Base-by-base conservation (phyloP, 805 yeast genomes). In the Myxozyma neotropica region DNA sequence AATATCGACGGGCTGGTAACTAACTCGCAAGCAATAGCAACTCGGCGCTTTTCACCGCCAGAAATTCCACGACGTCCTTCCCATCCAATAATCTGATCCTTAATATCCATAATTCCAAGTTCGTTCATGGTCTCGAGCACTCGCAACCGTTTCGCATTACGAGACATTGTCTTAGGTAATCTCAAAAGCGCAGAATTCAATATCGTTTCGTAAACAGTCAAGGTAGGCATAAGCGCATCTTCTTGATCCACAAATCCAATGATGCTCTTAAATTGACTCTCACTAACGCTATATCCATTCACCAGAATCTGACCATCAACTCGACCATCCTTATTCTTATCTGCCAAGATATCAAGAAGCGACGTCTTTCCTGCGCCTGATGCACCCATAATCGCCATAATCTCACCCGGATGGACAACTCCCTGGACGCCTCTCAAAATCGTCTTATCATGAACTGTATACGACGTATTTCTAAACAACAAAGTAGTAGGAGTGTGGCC, bases 331-430 rank as follows among this genome's bases (percentile, higher is more conserved):
- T 93, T 94, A 70, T 85, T 82, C 71, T 93, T 94, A 48, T 86
- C 88, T 0, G 98, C 98, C 57, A 94, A 76, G 59, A 94, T 91
- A 70, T 94, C 99, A 53, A 94, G 76, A 44, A 94, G 75, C 0
- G 99, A 93, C 0, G 99, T 93, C 71, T 94, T 94, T 53, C 99
- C 99, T 13, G 99, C 98, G 51, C 99, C 99, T 0, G 97, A 92
- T 1, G 97, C 97, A 45, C 99, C 99, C 96, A 94, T 89, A 43
- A 94, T 90, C 0, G 99, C 98, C 71, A 91, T 73, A 62, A 96
- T 87, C 71, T 91, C 91, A 39, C 97, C 87, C 1, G 97, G 96
- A 53, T 83, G 83, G 2, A 86, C 96, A 13, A 83, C 67, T 8
- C 99, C 99, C 66, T 82, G 84, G 0, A 89, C 80, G 29, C 80